Base-by-base conservation (phyloP, 1,139 yeast species). In the Candida dubliniensis region DNA sequence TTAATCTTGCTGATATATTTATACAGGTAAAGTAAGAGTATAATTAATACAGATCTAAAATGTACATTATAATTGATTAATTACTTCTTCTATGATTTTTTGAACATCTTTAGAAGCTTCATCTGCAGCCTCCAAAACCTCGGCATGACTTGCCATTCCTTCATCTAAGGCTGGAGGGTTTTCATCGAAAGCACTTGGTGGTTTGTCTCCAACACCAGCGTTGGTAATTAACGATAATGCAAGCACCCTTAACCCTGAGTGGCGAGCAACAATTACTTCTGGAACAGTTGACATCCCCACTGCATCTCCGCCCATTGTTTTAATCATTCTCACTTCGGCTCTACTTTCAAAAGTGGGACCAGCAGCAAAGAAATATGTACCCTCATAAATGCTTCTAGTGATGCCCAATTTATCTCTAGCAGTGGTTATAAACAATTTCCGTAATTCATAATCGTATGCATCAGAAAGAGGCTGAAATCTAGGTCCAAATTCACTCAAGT, bases 211-310 rank as follows among this genome's bases (percentile, higher is more conserved):
- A 8, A 90, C 87, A 32, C 88, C 91, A 2, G 79, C 82, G 60
- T 93, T 93, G 26, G 98, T 93, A 50, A 93, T 85, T 50, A 93
- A 75, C 48, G 95, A 85, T 43, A 93, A 64, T 0, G 97, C 98
- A 49, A 93, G 70, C 3, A 89, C 96, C 51, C 74, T 75, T 67
- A 95, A 64, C 0, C 90, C 95, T 46, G 84, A 77, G 63, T 93
- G 98, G 59, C 96, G 83, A 2, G 96, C 98, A 11, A 88, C 85
- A 51, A 90, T 81, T 2, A 89, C 96, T 64, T 93, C 99, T 0
- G 99, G 97, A 31, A 91, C 97, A 0, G 98, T 93, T 47, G 96
- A 87, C 99, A 93, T 93, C 3, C 99, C 99, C 5, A 91, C 98
- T 0, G 95, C 88, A 64, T 93, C 97, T 39, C 90, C 97, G 7